Evolutionary conservation across 2,329 filamentous ascomycete species (phyloP), one percentile per base, ranked within the genome.

Genomic region (Trichoderma asperellum): DNA sequence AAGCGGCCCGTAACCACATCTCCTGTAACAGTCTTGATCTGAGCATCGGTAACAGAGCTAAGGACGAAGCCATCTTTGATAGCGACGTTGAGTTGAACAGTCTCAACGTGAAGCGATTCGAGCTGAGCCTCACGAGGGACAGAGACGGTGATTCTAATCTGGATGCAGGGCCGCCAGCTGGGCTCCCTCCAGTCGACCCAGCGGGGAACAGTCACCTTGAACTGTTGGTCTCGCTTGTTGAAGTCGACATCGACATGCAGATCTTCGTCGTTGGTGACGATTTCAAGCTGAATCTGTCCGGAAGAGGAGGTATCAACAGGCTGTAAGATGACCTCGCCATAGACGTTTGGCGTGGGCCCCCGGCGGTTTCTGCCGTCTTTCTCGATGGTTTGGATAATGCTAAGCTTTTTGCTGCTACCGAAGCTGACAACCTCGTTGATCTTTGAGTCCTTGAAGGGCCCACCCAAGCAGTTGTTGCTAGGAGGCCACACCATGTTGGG

Each of bases 91-190:
- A 86, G 79, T 27, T 83, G 79, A 11, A 79, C 71, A 4, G 78
- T 75, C 21, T 76, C 72, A 18, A 87, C 71, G 8, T 68, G 61
- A 8, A 88, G 73, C 2, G 53, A 68, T 16, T 79, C 73, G 14
- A 88, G 75, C 10, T 77, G 73, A 3, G 79, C 78, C 18, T 77
- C 73, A 4, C 77, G 74, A 7, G 86, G 86, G 0, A 84, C 79
- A 78, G 80, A 84, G 53, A 86, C 74, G 2, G 83, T 87, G 18
- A 79, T 77, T 12, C 80, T 80, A 68, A 88, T 77, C 70, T 83
- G 81, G 24, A 87, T 77, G 72, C 86, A 88, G 1, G 84, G 83
- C 8, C 74, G 71, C 1, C 72, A 67, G 14, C 71, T 37, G 2
- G 73, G 63, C 16, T 71, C 61, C 73, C 78, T 78, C 75, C 79